phyloP scores from a whole-genome alignment of 306 rosid species.

The Spatholobus suberectus region DNA sequence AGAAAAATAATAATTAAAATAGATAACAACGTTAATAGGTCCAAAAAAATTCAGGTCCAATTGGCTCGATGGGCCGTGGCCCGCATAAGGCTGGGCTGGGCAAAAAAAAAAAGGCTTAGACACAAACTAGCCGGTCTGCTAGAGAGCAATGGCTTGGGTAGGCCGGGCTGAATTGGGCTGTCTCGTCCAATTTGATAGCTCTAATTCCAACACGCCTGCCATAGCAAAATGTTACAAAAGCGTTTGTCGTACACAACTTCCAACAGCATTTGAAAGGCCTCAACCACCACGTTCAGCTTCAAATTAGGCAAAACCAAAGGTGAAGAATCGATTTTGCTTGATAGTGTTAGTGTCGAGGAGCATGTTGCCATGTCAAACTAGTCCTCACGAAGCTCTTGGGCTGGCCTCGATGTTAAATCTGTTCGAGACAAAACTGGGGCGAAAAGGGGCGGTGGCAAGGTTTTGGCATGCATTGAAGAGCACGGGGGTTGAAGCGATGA shows the following conservation, averaged over 20 bases:
- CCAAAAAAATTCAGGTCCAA: too few species aligned
- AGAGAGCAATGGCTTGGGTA: too few species aligned
- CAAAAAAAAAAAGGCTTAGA: too few species aligned
- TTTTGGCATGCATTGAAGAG: constrained; percentile 77
- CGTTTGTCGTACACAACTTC: constrained; percentile 46
- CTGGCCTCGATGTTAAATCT: constrained; percentile 54
- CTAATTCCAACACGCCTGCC: constrained; percentile 47
- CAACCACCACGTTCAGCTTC: constrained; percentile 84
- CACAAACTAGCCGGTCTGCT: too few species aligned
- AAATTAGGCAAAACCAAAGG: constrained; percentile 70
- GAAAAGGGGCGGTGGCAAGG: constrained; percentile 41
- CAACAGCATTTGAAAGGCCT: constrained; percentile 56
- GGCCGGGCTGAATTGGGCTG: too few species aligned
- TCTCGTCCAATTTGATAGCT: too few species aligned
- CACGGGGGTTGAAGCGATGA: constrained; percentile 70
- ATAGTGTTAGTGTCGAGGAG: constrained; percentile 49
- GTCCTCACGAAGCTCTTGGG: constrained; percentile 54
- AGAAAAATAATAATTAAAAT: too few species aligned
- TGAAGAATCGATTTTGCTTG: constrained; percentile 38
- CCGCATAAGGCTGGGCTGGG: too few species aligned
- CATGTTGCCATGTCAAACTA: constrained; percentile 64
- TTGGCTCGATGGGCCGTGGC: too few species aligned
- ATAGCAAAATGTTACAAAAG: constrained; percentile 42
- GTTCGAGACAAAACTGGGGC: constrained; percentile 38
- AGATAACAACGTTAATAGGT: too few species aligned